A percentile compares a stretch with the other conserved stretches of the same genome.
Evolutionary conservation across 306 rosid species (phyloP).

Genomic region (Geum urbanum): DNA sequence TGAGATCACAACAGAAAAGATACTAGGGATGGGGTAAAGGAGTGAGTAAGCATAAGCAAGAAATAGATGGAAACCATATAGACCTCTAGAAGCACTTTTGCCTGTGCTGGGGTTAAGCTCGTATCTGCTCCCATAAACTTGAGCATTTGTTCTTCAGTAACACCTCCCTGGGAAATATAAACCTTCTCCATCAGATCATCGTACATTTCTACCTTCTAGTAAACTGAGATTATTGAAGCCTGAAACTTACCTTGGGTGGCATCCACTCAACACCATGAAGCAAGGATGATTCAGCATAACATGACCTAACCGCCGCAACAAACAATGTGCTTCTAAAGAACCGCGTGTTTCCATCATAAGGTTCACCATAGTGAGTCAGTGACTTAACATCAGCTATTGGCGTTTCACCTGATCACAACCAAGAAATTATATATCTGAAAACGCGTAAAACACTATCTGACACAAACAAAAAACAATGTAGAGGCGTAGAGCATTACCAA

Average conservation of each 20-base stretch:
- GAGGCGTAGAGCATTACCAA: too few relatives aligned
- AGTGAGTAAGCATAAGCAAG: slow-evolving; percentile 13
- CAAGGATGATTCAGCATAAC: slow-evolving; percentile 87
- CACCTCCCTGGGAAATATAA: slow-evolving; percentile 62
- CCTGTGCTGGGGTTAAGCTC: slow-evolving; percentile 56
- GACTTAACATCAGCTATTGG: slow-evolving; percentile 90
- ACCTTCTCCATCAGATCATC: neutral
- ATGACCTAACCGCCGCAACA: slow-evolving; percentile 92
- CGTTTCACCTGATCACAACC: slow-evolving; percentile 54
- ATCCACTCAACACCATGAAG: slow-evolving; percentile 96
- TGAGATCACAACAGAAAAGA: neutral
- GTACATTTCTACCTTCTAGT: neutral
- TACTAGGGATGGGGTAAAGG: slow-evolving; percentile 10
- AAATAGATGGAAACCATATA: slow-evolving; percentile 17
- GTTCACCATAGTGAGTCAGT: slow-evolving; percentile 92
- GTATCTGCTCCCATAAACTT: slow-evolving; percentile 90
- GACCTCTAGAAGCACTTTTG: slow-evolving; percentile 91
- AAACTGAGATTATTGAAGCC: neutral
- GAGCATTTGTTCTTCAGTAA: slow-evolving; percentile 95
- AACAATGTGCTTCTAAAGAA: slow-evolving; percentile 92
- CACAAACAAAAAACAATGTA: slow-evolving; percentile 15
- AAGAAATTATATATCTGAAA: neutral
- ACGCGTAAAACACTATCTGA: neutral
- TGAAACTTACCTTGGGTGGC: slow-evolving; percentile 77
- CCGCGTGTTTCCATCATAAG: slow-evolving; percentile 96